Evolutionary conservation across 495 filamentous ascomycete genomes (phyloP).

Genomic region (Aspergillus ostianus): DNA sequence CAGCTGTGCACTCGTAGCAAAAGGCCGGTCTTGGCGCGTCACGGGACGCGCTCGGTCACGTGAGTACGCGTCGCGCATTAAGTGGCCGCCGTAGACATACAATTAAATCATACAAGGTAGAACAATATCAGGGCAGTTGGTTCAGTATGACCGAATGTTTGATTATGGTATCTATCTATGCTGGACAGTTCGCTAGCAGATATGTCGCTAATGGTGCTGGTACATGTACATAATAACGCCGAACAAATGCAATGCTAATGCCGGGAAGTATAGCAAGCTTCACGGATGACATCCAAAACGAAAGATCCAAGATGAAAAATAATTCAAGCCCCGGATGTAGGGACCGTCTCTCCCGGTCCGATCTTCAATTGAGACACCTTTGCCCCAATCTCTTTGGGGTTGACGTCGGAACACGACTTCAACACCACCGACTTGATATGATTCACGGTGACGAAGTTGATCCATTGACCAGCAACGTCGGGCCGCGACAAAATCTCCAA

Average conservation of each 20-base stretch:
- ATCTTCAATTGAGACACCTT: slow-evolving; percentile 37
- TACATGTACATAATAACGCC: slow-evolving; percentile 17
- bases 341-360: slow-evolving; percentile 24
- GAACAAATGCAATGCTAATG: slow-evolving; percentile 20
- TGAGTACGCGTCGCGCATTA: slow-evolving; percentile 38
- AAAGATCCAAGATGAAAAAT: slow-evolving; percentile 17
- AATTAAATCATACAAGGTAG: too few species aligned
- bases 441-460: slow-evolving; percentile 42
- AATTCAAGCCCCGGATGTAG: slow-evolving; percentile 5
- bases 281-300: slow-evolving; percentile 23
- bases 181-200: not conserved
- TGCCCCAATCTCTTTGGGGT: slow-evolving; percentile 37
- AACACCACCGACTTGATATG: slow-evolving; percentile 43
- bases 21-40: slow-evolving; percentile 8
- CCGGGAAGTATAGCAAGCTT: slow-evolving; percentile 25
- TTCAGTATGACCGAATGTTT: too few species aligned
- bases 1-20: slow-evolving; percentile 2
- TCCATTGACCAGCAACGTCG: slow-evolving; percentile 45
- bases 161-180: slow-evolving; percentile 12
- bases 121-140: too few species aligned
- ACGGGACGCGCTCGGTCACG: slow-evolving; percentile 38
- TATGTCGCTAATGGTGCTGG: not conserved
- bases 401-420: slow-evolving; percentile 43
- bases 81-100: slow-evolving; percentile 23
- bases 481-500: slow-evolving; percentile 42